phyloP scores from a whole-genome alignment of 2,329 filamentous ascomycete species.

The Trichophyton mentagrophytes region DNA sequence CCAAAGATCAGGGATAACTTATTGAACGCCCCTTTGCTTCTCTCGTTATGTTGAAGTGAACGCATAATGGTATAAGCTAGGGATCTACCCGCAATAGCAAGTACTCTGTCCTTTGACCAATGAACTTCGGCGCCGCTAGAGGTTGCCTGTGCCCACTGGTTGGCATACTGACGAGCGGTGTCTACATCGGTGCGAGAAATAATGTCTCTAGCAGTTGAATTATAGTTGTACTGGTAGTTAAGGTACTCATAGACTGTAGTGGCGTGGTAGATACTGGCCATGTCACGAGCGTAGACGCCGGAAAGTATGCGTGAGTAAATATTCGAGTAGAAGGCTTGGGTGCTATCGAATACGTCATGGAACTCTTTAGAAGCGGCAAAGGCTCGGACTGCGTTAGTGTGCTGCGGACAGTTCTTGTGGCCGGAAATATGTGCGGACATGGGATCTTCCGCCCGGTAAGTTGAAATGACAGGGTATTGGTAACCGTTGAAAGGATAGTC shows the following conservation, averaged over 20 bases:
- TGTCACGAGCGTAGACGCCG: conserved; percentile 26
- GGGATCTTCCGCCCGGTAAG: conserved; percentile 35
- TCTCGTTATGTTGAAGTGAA: conserved; percentile 29
- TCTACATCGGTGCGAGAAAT: conserved; percentile 23
- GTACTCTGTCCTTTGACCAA: conserved; percentile 19
- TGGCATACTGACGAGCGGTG: conserved; percentile 35
- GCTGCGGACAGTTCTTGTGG: conserved; percentile 32
- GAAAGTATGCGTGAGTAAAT: conserved; percentile 35
- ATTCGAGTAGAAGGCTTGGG: conserved; percentile 34
- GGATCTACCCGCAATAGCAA: conserved; percentile 33
- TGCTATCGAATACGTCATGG: conserved; percentile 28
- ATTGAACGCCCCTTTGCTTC: conserved; percentile 23
- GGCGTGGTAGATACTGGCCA: conserved; percentile 41
- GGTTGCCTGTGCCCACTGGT: conserved; percentile 28
- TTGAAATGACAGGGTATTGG: conserved; percentile 43
- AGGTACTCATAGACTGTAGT: conserved; percentile 45
- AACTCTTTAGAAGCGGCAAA: conserved; percentile 28
- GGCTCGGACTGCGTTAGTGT: conserved; percentile 24
- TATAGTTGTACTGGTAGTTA: conserved; percentile 42
- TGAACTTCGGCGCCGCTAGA: conserved; percentile 12
- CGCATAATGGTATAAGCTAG: conserved; percentile 28
- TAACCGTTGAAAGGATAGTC: conserved; percentile 43
- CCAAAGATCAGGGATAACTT: conserved; percentile 41
- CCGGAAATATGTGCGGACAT: conserved; percentile 41
- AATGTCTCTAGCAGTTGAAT: conserved; percentile 29